Conservation (phyloP, 768 basidiomycete genomes). For the Amanita pallidorosea region DNA sequence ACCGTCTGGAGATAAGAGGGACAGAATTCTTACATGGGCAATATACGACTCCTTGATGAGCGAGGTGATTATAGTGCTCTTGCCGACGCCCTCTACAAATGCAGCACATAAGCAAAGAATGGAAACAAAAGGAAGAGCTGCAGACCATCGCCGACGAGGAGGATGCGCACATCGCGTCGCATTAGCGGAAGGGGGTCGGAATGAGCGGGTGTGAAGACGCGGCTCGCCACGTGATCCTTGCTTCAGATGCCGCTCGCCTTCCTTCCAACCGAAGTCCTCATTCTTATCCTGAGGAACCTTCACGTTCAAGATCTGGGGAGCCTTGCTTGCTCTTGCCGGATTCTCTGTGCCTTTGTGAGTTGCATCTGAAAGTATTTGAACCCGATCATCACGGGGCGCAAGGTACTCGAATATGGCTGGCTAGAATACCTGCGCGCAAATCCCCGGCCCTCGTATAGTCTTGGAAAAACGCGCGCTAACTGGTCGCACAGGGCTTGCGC, state of each 20-base stretch:
- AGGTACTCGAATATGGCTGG: conserved; percentile 63
- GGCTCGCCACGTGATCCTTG: conserved; percentile 9
- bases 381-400: conserved; percentile 1
- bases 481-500: conserved; percentile 37
- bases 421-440: conserved; percentile 35
- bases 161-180: conserved; percentile 89
- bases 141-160: conserved; percentile 90
- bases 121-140: conserved; percentile 1
- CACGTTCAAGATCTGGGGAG: conserved; percentile 29
- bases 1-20: neutral
- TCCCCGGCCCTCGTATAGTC: conserved; percentile 43
- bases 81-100: conserved; percentile 84
- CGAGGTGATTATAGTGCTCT: conserved; percentile 94
- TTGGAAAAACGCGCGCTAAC: conserved; percentile 26
- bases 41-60: conserved; percentile 95
- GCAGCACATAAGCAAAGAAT: conserved; percentile 8
- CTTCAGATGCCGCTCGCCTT: conserved; percentile 15
- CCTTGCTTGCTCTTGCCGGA: conserved; percentile 28
- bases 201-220: neutral
- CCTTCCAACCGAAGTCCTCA: conserved; percentile 46
- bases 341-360: conserved; percentile 35
- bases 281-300: conserved; percentile 39
- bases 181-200: conserved; percentile 25
- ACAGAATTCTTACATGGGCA: conserved; percentile 48
- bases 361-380: neutral